phyloP scores from a whole-genome alignment of 805 yeast species.

The Schizosaccharomyces lindneri region DNA sequence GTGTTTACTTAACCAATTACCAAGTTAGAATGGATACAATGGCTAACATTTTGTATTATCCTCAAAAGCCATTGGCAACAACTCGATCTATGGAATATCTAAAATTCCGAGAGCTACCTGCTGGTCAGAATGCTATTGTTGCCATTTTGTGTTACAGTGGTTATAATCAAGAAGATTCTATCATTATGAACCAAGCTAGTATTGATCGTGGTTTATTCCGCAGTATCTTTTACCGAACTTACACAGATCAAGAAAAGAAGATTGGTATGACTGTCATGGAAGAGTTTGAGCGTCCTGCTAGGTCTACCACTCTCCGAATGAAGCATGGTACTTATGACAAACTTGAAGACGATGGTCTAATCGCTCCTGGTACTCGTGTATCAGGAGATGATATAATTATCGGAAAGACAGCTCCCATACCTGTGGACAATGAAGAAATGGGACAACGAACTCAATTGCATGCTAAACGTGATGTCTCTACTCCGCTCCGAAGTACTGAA shows the following conservation, averaged over 20 bases:
- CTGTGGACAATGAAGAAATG: constrained; percentile 95
- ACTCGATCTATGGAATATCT: constrained; percentile 93
- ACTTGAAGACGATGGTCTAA: constrained; percentile 91
- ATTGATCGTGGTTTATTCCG: constrained; percentile 92
- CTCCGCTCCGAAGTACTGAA: constrained; percentile 89
- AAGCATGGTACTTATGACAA: constrained; percentile 97
- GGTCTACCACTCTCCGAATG: constrained; percentile 81
- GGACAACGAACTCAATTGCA: constrained; percentile 98
- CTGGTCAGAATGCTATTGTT: constrained; percentile 96
- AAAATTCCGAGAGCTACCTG: constrained; percentile 93
- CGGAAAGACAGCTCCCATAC: constrained; percentile 96
- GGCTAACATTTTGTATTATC: constrained; percentile 93
- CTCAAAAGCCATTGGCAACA: constrained; percentile 93
- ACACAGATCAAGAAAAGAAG: constrained; percentile 95
- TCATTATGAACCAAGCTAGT: constrained; percentile 96
- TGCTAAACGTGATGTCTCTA: constrained; percentile 94
- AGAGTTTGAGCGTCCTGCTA: constrained; percentile 88
- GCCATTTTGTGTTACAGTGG: constrained; percentile 97
- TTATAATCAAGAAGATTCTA: constrained; percentile 97
- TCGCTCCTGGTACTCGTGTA: constrained; percentile 95
- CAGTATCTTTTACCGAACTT: constrained; percentile 84
- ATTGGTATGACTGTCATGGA: constrained; percentile 97
- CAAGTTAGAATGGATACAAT: constrained; percentile 96
- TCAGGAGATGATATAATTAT: constrained; percentile 97
- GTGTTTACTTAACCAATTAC: constrained; percentile 86